A percentile compares a stretch with the other conserved stretches of the same genome.
These are phyloP conservation scores for Rhododendron simsii DNA, from an alignment of 148 eudicot species.

Conservation along the genomic window DNA sequence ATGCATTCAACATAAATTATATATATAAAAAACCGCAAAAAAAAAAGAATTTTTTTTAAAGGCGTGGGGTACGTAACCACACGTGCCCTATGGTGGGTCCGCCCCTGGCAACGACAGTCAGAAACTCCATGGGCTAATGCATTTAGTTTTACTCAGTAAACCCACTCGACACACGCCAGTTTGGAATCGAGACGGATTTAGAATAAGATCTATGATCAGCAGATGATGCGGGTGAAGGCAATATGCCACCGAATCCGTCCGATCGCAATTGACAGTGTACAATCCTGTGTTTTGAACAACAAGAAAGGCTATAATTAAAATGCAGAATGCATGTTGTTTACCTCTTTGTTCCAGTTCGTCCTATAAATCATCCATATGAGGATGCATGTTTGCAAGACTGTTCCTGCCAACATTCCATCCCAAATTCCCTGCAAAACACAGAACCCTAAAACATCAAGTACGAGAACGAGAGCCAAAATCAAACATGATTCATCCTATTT, in stretches of 20 bases:
- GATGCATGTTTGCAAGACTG: conserved; percentile 2
- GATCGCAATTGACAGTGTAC: not conserved
- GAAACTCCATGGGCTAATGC: too few relatives aligned
- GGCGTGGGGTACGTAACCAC: too few relatives aligned
- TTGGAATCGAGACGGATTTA: not conserved
- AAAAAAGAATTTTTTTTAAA: too few relatives aligned
- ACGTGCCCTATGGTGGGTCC: too few relatives aligned
- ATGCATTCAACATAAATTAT: too few relatives aligned
- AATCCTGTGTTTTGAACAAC: not conserved
- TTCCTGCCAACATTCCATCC: conserved; percentile 15
- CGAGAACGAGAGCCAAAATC: not conserved
- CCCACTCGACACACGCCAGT: too few relatives aligned
- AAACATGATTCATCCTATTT: not conserved
- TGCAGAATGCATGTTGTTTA: not conserved
- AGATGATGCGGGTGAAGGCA: not conserved
- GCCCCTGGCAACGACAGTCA: too few relatives aligned
- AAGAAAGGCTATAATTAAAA: not conserved
- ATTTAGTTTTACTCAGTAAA: too few relatives aligned
- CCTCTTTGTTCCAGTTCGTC: conserved; percentile 19
- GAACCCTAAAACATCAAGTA: not conserved
- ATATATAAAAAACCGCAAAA: too few relatives aligned
- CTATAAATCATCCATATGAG: conserved; percentile 12
- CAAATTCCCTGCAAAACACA: conserved; percentile 7
- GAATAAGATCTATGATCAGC: not conserved
- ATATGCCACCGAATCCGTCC: not conserved